Conservation (phyloP, 129 eudicot species). For the Pittosporum tobira region DNA sequence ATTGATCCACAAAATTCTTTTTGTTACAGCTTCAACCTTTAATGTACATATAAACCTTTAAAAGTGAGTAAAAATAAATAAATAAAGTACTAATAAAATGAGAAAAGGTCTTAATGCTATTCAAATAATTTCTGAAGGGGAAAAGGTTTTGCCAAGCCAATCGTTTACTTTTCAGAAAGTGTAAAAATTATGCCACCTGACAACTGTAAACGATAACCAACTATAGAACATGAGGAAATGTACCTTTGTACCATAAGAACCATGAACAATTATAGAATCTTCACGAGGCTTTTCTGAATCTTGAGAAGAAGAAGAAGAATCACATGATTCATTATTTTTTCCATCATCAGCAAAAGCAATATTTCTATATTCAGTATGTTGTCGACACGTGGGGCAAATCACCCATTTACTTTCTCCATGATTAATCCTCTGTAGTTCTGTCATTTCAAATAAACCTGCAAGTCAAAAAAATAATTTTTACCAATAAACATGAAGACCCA, state of each 20-base stretch:
- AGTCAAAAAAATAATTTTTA: neutral
- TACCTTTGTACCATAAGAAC: slow-evolving; percentile 98
- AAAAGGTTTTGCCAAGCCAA: neutral
- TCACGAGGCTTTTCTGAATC: slow-evolving; percentile 32
- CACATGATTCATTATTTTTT: slow-evolving; percentile 17
- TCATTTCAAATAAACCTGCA: slow-evolving; percentile 80
- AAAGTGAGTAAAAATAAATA: neutral
- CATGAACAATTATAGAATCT: slow-evolving; percentile 57
- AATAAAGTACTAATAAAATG: neutral
- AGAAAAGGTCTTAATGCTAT: neutral
- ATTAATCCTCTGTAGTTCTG: slow-evolving; percentile 29
- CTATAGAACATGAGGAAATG: neutral
- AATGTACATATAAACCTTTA: neutral
- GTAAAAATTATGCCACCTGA: neutral
- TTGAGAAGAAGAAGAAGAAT: slow-evolving; percentile 20
- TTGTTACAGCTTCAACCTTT: slow-evolving; percentile 87
- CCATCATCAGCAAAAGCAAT: slow-evolving; percentile 81
- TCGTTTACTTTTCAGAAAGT: too few species aligned
- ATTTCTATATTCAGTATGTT: slow-evolving; percentile 50
- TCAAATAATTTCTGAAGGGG: too few species aligned
- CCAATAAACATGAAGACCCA: neutral
- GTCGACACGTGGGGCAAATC: slow-evolving; percentile 95
- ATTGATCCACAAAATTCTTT: slow-evolving; percentile 75
- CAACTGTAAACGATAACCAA: neutral
- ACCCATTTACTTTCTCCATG: slow-evolving; percentile 54